phyloP scores from a whole-genome alignment of 139 green algal species.

The Chlorella sp. region DNA sequence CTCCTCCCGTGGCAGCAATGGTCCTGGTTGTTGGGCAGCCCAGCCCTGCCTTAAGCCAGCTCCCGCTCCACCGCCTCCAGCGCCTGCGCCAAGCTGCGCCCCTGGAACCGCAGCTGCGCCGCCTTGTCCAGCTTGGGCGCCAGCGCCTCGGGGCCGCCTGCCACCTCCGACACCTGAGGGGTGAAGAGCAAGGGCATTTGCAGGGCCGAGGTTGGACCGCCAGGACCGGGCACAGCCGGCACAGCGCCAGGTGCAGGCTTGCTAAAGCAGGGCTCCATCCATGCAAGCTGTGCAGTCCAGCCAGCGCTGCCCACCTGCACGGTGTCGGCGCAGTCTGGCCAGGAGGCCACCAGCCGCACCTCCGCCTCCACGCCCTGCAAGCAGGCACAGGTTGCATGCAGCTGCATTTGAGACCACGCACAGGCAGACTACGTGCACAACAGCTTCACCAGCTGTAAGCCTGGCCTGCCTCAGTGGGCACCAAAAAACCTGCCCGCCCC shows the following conservation, averaged over 20 bases:
- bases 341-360: conserved; percentile 23
- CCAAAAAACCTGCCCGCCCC: no score
- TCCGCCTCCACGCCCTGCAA: background rate
- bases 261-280: no score
- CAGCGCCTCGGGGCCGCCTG: background rate
- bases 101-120: conserved; percentile 1
- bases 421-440: no score
- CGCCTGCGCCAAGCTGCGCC: conserved; percentile 16
- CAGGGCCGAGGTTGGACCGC: no score
- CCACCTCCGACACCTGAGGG: background rate
- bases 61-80: conserved; percentile 35
- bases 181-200: background rate
- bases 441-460: no score
- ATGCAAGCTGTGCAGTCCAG: no score
- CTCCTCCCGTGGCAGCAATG: no score
- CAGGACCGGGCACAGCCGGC: background rate
- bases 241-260: no score
- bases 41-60: conserved; percentile 30
- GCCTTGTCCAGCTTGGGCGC: conserved; percentile 20
- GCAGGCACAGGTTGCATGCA: background rate
- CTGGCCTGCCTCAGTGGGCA: no score
- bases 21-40: no score
- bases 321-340: conserved; percentile 16
- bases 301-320: conserved; percentile 5
- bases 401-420: no score